These are phyloP conservation scores for Fomitopsis pulvina DNA, from an alignment of 768 basidiomycete species.

Conservation along the genomic window DNA sequence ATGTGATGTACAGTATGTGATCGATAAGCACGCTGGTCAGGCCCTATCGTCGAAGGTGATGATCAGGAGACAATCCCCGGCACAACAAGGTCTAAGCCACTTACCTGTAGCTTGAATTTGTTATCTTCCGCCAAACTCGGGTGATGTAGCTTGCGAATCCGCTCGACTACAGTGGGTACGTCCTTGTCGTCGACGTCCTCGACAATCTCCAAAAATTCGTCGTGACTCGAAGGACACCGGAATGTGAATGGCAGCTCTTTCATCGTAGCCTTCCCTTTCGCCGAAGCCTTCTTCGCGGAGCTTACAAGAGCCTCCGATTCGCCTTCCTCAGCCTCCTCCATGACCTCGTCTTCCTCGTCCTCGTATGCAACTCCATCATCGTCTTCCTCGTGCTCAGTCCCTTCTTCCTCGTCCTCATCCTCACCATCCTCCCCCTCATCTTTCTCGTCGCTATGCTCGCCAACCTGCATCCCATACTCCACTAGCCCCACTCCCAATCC, in stretches of 20 bases:
- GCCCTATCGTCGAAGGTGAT: conserved; percentile 36
- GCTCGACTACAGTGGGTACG: conserved; percentile 75
- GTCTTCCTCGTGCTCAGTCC: conserved; percentile 24
- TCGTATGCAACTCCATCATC: conserved; percentile 32
- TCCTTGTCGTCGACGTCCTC: conserved; percentile 62
- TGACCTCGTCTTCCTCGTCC: conserved; percentile 29
- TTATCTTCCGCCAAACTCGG: conserved; percentile 90
- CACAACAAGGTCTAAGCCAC: conserved; percentile 14
- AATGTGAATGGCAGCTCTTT: conserved; percentile 90
- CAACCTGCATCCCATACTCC: conserved; percentile 34
- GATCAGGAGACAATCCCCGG: neutral
- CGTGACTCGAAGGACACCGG: conserved; percentile 78
- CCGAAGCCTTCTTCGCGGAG: conserved; percentile 26
- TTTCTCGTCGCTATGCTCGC: conserved; percentile 32
- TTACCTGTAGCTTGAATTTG: conserved; percentile 85
- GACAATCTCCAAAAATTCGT: conserved; percentile 84
- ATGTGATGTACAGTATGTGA: conserved; percentile 73
- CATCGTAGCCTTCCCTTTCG: conserved; percentile 17
- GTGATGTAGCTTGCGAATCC: conserved; percentile 87
- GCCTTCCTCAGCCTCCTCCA: conserved; percentile 35
- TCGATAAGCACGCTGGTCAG: conserved; percentile 80
- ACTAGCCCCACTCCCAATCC: conserved; percentile 28
- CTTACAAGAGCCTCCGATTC: conserved; percentile 33
- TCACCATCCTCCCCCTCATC: conserved; percentile 26
- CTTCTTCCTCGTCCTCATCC: conserved; percentile 24